Conservation (phyloP, 495 filamentous ascomycete genomes). For the Hypoxylon fuscum region DNA sequence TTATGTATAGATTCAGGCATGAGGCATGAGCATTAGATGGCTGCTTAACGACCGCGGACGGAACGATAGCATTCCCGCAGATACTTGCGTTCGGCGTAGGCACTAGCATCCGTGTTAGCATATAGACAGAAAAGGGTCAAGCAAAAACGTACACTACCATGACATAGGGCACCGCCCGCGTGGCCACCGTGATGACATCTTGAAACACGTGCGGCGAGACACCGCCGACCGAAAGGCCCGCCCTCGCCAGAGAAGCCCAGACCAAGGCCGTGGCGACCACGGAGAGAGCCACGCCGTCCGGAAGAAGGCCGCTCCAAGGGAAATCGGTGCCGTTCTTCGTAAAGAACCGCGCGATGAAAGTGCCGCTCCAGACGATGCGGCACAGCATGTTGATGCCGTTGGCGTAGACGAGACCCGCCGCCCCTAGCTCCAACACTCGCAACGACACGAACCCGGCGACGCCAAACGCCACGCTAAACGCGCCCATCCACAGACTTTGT, state of each 20-base stretch:
- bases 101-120: slow-evolving; percentile 52
- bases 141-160: slow-evolving; percentile 65
- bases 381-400: slow-evolving; percentile 88
- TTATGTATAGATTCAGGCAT: background rate
- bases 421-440: slow-evolving; percentile 70
- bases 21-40: background rate
- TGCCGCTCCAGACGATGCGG: slow-evolving; percentile 79
- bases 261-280: slow-evolving; percentile 31
- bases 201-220: slow-evolving; percentile 45
- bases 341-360: slow-evolving; percentile 76
- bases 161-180: slow-evolving; percentile 62
- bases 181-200: slow-evolving; percentile 62
- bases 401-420: slow-evolving; percentile 80
- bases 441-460: slow-evolving; percentile 75
- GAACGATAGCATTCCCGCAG: slow-evolving; percentile 59
- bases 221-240: slow-evolving; percentile 47
- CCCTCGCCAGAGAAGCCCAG: slow-evolving; percentile 39
- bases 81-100: slow-evolving; percentile 68
- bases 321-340: slow-evolving; percentile 46
- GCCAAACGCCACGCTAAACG: slow-evolving; percentile 77
- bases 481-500: slow-evolving; percentile 85
- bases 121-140: slow-evolving; percentile 11
- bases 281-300: slow-evolving; percentile 22
- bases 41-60: slow-evolving; percentile 42
- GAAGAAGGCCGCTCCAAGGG: slow-evolving; percentile 33